A percentile compares a stretch with the other conserved stretches of the same genome.
Conservation (phyloP, 495 filamentous ascomycete species). For the Penicillium chermesinum region DNA sequence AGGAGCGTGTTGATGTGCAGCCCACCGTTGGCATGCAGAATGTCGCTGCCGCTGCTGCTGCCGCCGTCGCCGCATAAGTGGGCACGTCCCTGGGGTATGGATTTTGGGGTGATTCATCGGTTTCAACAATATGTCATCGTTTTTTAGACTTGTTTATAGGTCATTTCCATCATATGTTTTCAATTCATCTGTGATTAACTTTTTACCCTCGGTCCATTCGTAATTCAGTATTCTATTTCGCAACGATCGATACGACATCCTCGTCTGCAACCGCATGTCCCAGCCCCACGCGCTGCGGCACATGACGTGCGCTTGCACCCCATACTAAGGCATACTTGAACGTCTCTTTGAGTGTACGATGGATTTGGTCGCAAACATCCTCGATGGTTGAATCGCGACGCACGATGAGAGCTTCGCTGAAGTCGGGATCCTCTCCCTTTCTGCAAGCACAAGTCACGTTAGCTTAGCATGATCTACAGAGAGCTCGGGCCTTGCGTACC, state of each 20-base stretch:
- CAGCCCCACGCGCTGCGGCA: conserved; percentile 90
- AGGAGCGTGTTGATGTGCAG: conserved; percentile 89
- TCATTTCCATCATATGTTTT: conserved; percentile 5
- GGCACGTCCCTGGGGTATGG: conserved; percentile 7
- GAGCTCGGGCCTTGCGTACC: conserved; percentile 31
- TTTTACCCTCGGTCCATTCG: not conserved
- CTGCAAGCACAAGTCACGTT: conserved; percentile 25
- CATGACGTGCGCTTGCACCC: conserved; percentile 91
- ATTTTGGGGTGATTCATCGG: conserved; percentile 3
- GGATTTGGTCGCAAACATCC: conserved; percentile 95
- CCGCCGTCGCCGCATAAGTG: conserved; percentile 29
- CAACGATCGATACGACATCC: conserved; percentile 94
- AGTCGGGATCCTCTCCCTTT: conserved; percentile 87
- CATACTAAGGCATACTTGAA: conserved; percentile 99
- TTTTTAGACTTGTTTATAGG: conserved; percentile 12
- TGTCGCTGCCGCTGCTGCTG: conserved; percentile 37
- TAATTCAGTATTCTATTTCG: conserved; percentile 24
- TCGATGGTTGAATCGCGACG: conserved; percentile 82
- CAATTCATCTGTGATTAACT: not conserved
- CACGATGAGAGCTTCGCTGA: conserved; percentile 90
- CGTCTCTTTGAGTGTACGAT: conserved; percentile 91
- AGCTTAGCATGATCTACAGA: not conserved
- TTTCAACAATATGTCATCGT: conserved; percentile 3
- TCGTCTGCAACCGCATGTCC: conserved; percentile 85
- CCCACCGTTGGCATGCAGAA: conserved; percentile 57